These are phyloP conservation scores for Sphagnum fallax DNA, from an alignment of 228 moss, liverwort and hornwort species.

Conservation along the genomic window DNA sequence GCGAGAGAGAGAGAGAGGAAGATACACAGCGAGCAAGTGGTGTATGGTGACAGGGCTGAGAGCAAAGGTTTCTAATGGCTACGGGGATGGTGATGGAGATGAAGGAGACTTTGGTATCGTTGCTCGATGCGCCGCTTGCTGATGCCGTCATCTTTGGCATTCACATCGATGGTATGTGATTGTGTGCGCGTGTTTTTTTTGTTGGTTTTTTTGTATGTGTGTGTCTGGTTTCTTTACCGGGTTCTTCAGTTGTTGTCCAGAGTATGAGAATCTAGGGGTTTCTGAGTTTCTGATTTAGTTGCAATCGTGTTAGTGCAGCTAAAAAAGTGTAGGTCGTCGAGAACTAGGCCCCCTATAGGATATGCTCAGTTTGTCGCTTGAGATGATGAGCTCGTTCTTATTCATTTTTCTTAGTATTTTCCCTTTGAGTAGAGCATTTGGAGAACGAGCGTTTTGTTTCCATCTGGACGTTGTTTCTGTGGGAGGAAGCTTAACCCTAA, in stretches of 20 bases:
- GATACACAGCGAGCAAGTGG: neutral
- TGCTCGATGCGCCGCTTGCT: conserved; percentile 61
- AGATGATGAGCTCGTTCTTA: neutral
- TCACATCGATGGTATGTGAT: conserved; percentile 62
- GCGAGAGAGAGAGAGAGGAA: no score
- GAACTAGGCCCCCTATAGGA: neutral
- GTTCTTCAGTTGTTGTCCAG: neutral
- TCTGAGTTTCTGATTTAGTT: neutral
- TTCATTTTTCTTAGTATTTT: no score
- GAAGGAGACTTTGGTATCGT: conserved; percentile 42
- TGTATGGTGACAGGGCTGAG: neutral
- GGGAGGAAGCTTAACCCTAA: no score
- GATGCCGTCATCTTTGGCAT: conserved; percentile 72
- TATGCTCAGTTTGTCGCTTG: neutral
- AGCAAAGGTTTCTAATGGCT: conserved; percentile 2
- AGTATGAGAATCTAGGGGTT: neutral
- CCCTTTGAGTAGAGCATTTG: no score
- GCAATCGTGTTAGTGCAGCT: neutral
- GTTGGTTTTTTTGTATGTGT: neutral
- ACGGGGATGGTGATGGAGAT: conserved; percentile 36
- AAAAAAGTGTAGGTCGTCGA: neutral
- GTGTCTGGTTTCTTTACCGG: neutral
- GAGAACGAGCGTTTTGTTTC: no score
- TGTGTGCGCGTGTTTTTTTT: neutral
- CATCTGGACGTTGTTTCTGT: no score